These are phyloP conservation scores for Lactarius evosmus DNA, from an alignment of 768 basidiomycete genomes.

Conservation along the genomic window DNA sequence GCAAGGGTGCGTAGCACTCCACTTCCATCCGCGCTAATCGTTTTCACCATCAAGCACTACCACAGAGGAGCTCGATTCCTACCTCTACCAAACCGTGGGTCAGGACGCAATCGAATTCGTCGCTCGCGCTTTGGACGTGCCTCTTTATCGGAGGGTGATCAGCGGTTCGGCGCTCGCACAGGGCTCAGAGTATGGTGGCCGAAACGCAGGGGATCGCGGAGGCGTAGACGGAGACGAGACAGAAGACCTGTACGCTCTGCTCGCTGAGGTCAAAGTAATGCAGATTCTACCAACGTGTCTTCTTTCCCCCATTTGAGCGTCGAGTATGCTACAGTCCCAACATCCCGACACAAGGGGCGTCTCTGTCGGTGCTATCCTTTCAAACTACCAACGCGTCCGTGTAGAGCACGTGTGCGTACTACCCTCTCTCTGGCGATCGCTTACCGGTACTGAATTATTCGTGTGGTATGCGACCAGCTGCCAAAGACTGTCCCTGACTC, in stretches of 20 bases:
- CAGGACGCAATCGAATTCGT: slow-evolving; percentile 89
- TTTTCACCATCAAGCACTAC: slow-evolving; percentile 27
- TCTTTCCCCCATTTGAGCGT: slow-evolving; percentile 7
- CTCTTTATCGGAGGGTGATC: slow-evolving; percentile 81
- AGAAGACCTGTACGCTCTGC: slow-evolving; percentile 79
- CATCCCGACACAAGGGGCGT: slow-evolving; percentile 85
- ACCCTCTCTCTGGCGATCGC: not conserved
- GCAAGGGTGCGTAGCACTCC: slow-evolving; percentile 63
- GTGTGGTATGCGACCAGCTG: slow-evolving; percentile 51
- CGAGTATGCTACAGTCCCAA: slow-evolving; percentile 43
- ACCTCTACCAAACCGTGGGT: slow-evolving; percentile 98
- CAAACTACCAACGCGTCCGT: slow-evolving; percentile 93
- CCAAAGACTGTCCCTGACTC: slow-evolving; percentile 70
- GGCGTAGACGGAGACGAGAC: slow-evolving; percentile 88
- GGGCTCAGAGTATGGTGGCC: slow-evolving; percentile 80
- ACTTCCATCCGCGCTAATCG: slow-evolving; percentile 25
- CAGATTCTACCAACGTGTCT: slow-evolving; percentile 4
- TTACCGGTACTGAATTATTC: not conserved
- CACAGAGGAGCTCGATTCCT: slow-evolving; percentile 97
- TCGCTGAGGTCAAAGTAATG: slow-evolving; percentile 71
- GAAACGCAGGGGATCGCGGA: slow-evolving; percentile 41
- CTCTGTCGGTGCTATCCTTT: slow-evolving; percentile 94
- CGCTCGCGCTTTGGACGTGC: slow-evolving; percentile 80
- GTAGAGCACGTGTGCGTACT: slow-evolving; percentile 93
- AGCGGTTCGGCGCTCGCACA: slow-evolving; percentile 76